These are phyloP conservation scores for Rhodotorula mucilaginosa DNA, from an alignment of 1,284 basidiomycete species.

Conservation along the genomic window DNA sequence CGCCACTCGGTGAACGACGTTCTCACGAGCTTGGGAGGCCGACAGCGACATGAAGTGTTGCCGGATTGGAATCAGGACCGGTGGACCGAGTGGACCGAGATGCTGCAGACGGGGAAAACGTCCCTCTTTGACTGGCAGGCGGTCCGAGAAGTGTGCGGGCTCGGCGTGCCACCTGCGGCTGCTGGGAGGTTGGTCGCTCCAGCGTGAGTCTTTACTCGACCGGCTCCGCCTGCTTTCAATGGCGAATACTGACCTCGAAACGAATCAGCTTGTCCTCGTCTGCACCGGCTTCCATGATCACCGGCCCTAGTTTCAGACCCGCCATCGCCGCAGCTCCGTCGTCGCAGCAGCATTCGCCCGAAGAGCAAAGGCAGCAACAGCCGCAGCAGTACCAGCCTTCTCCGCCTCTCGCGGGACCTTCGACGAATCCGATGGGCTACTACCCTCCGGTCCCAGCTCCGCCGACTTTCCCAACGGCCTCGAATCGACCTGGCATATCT, in stretches of 20 bases:
- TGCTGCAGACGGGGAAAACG: constrained; percentile 1
- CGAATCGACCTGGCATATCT: background rate
- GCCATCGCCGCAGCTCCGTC: background rate
- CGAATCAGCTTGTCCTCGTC: background rate
- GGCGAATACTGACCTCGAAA: no score
- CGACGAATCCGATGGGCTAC: no score
- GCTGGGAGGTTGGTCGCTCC: background rate
- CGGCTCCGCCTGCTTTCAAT: background rate
- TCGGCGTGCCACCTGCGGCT: background rate
- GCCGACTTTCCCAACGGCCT: background rate
- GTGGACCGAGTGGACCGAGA: background rate
- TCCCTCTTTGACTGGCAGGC: constrained; percentile 1
- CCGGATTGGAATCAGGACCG: background rate
- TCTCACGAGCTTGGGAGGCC: background rate
- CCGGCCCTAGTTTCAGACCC: background rate
- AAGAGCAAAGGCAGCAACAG: background rate
- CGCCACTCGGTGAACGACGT: background rate
- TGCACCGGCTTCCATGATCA: background rate
- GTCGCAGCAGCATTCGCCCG: background rate
- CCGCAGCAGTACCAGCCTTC: no score
- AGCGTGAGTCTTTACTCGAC: background rate
- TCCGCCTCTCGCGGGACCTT: no score
- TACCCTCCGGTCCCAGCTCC: no score
- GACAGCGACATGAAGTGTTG: background rate
- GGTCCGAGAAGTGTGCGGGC: background rate